Conservation (phyloP, 2,329 filamentous ascomycete genomes). For the Diaporthe amygdali region DNA sequence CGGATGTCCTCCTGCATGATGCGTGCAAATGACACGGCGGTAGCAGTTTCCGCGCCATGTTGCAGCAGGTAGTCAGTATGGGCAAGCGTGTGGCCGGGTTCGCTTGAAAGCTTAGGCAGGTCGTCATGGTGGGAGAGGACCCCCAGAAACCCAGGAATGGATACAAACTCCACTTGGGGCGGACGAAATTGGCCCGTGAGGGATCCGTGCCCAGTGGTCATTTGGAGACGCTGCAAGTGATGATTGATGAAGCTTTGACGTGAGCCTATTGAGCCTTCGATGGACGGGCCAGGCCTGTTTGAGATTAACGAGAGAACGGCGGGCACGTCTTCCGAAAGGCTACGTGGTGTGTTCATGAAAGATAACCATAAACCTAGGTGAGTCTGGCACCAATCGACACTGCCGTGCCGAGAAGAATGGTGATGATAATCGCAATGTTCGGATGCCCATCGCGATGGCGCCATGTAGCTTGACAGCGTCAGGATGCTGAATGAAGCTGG, state of each 20-base stretch:
- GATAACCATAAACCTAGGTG: background rate
- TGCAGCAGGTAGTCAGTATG: slow-evolving; percentile 2
- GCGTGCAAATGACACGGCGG: slow-evolving; percentile 11
- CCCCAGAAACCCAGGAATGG: background rate
- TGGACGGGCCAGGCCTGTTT: background rate
- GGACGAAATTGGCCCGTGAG: slow-evolving; percentile 16
- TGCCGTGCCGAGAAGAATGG: background rate
- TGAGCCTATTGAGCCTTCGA: slow-evolving; percentile 14
- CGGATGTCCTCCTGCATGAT: slow-evolving; percentile 22
- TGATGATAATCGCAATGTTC: background rate
- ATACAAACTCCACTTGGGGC: slow-evolving; percentile 1
- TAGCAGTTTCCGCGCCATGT: background rate
- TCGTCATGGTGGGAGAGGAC: background rate
- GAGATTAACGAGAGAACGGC: slow-evolving; percentile 3
- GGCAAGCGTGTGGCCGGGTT: background rate
- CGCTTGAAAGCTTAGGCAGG: background rate
- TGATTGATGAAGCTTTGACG: slow-evolving; percentile 13
- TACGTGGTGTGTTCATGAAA: background rate
- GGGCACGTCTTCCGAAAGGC: slow-evolving; percentile 7
- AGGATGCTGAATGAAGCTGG: background rate
- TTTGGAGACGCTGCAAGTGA: slow-evolving; percentile 3
- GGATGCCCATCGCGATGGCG: background rate
- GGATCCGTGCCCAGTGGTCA: slow-evolving; percentile 15
- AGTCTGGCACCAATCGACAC: background rate
- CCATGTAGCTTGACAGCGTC: background rate